Evolutionary conservation across 768 basidiomycete genomes (phyloP), one percentile per base, ranked within the genome.

Genomic region (Boletales sp.): DNA sequence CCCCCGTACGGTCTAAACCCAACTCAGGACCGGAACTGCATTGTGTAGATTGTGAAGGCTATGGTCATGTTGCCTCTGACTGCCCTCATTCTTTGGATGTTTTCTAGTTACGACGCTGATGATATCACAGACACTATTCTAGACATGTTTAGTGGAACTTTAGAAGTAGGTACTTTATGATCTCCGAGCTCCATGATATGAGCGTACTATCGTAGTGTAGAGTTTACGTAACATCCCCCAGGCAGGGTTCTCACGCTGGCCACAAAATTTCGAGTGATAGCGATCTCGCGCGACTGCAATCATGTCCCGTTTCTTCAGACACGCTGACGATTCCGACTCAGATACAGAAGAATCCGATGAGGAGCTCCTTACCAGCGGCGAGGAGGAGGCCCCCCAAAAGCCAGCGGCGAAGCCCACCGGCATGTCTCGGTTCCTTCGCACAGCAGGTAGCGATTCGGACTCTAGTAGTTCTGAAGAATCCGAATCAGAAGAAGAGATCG

Each of bases 241-340:
- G 11, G 8, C 18, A 32, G 33, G 33, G n/a, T 62, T 61, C 61
- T 37, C 59, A 61, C 52, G 58, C 32, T 37, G 19, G 10, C 10
- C 17, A 17, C 51, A 44, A 59, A 63, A 59, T 50, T 65, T 62
- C 28, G 41, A 47, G 52, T 44, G 64, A 64, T 66, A 66, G 55
- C 55, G 50, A 64, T 64, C 61, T 56, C 41, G 40, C 25, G 25
- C 44, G 41, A 38, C 34, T 44, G 41, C 58, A 53, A 52, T 51
- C 57, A 92, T 93, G 89, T 92, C 90, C 54, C 83, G 90, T 63
- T 93, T 94, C 74, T 92, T 93, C 75, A 84, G 87, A 74, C 80
- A 83, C 74, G 88, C 81, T 53, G 86, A 81, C 68, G 88, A 91
- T 67, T 88, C 87, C 44, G 90, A 91, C 61, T 83, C 81, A 14